phyloP scores from a whole-genome alignment of 805 yeast genomes.

The Candida lessepsii region DNA sequence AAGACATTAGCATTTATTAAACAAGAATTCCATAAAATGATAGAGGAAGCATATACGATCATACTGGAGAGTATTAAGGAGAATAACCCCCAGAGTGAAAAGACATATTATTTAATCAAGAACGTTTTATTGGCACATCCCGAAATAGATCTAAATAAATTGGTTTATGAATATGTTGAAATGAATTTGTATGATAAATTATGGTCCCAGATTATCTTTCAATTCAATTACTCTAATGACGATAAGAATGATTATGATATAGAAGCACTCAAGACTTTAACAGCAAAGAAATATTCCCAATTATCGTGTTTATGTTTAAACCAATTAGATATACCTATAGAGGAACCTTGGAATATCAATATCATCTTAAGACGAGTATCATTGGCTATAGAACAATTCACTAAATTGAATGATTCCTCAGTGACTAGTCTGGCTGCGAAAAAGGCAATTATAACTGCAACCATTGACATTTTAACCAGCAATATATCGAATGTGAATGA shows the following conservation, averaged over 20 bases:
- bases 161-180: constrained; percentile 73
- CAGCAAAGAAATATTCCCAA: constrained; percentile 30
- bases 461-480: constrained; percentile 51
- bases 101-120: constrained; percentile 29
- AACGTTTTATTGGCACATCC: constrained; percentile 34
- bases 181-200: constrained; percentile 61
- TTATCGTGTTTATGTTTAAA: constrained; percentile 46
- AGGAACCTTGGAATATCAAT: constrained; percentile 40
- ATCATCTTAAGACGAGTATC: constrained; percentile 40
- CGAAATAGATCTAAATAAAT: constrained; percentile 46
- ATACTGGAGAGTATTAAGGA: constrained; percentile 39
- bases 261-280: constrained; percentile 26
- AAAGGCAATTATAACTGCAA: constrained; percentile 46
- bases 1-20: constrained; percentile 26
- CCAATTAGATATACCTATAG: constrained; percentile 48
- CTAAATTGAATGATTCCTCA: constrained; percentile 40
- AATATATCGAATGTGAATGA: not conserved
- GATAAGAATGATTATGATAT: constrained; percentile 20
- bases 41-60: constrained; percentile 34
- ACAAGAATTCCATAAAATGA: constrained; percentile 30
- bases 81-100: constrained; percentile 34
- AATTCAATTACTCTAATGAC: constrained; percentile 27
- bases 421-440: constrained; percentile 46
- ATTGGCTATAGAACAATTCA: constrained; percentile 52
- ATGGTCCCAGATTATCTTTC: constrained; percentile 51